Conservation (phyloP, 768 basidiomycete species). For the Suillus sp. region DNA sequence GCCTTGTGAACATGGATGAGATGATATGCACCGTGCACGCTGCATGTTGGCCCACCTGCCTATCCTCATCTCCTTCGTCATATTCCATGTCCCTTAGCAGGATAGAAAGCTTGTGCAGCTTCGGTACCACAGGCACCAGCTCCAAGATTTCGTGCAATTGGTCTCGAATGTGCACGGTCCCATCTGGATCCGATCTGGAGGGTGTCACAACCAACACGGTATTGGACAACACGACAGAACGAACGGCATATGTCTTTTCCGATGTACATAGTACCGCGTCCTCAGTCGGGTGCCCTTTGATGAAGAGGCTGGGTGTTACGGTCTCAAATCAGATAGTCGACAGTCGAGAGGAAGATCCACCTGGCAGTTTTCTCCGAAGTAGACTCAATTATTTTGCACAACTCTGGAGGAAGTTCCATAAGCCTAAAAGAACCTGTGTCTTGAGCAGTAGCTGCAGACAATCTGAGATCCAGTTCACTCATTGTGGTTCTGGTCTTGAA, state of each 20-base stretch:
- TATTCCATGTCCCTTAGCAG: slow-evolving; percentile 70
- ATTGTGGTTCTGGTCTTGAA: slow-evolving; percentile 17
- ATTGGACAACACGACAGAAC: slow-evolving; percentile 89
- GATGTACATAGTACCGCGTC: slow-evolving; percentile 90
- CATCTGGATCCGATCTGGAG: slow-evolving; percentile 36
- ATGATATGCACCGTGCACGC: not conserved
- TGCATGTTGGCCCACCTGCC: slow-evolving; percentile 25
- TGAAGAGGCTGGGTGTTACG: slow-evolving; percentile 51
- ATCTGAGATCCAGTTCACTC: slow-evolving; percentile 44
- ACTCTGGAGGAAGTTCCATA: slow-evolving; percentile 72
- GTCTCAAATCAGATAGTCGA: slow-evolving; percentile 1
- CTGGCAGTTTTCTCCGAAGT: slow-evolving; percentile 32
- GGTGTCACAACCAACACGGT: slow-evolving; percentile 75
- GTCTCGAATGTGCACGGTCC: slow-evolving; percentile 71
- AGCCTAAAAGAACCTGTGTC: slow-evolving; percentile 65
- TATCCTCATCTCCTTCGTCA: slow-evolving; percentile 60
- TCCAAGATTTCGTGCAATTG: slow-evolving; percentile 86
- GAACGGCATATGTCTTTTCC: slow-evolving; percentile 77
- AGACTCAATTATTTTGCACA: slow-evolving; percentile 63
- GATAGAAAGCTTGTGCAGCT: slow-evolving; percentile 61
- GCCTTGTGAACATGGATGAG: slow-evolving; percentile 22
- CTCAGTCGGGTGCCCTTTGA: slow-evolving; percentile 82
- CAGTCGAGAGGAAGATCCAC: not conserved
- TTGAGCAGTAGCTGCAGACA: slow-evolving; percentile 48
- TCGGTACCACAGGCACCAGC: slow-evolving; percentile 74